phyloP scores from a whole-genome alignment of 192 early-diverging fungal genomes.

The Backusella circina region DNA sequence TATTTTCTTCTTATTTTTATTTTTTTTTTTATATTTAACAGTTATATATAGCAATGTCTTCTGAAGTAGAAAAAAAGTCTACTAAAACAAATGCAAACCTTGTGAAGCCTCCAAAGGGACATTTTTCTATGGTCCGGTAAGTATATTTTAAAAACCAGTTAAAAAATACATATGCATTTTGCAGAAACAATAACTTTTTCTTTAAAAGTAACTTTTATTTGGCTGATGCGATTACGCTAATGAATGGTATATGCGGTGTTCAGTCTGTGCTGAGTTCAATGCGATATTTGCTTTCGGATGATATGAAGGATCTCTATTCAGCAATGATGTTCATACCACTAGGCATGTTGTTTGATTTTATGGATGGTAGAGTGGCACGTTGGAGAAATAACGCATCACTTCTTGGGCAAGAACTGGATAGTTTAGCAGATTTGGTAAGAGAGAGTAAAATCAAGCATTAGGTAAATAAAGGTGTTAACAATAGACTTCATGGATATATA shows the following conservation, averaged over 20 bases:
- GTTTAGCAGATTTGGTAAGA: conserved; percentile 77
- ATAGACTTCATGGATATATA: too few species aligned
- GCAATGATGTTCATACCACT: conserved; percentile 65
- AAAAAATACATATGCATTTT: neutral
- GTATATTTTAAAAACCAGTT: neutral
- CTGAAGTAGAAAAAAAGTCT: neutral
- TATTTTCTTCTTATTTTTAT: neutral
- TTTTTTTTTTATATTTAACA: neutral
- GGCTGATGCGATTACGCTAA: conserved; percentile 84
- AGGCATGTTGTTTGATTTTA: conserved; percentile 68
- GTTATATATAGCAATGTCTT: neutral
- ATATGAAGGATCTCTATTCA: conserved; percentile 53
- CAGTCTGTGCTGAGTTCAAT: conserved; percentile 68
- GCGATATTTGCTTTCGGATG: conserved; percentile 64
- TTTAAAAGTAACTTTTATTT: conserved; percentile 61
- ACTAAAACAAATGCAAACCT: neutral
- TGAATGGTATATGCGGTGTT: conserved; percentile 78
- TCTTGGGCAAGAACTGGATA: conserved; percentile 88
- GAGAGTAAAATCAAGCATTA: neutral
- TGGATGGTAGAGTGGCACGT: conserved; percentile 81
- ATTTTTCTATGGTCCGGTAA: conserved; percentile 8
- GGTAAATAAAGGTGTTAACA: neutral
- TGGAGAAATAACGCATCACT: conserved; percentile 70
- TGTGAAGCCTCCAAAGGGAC: neutral
- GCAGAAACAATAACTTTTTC: neutral